Evolutionary conservation across 768 basidiomycete genomes (phyloP).

Genomic region (Kondoa subrosea): DNA sequence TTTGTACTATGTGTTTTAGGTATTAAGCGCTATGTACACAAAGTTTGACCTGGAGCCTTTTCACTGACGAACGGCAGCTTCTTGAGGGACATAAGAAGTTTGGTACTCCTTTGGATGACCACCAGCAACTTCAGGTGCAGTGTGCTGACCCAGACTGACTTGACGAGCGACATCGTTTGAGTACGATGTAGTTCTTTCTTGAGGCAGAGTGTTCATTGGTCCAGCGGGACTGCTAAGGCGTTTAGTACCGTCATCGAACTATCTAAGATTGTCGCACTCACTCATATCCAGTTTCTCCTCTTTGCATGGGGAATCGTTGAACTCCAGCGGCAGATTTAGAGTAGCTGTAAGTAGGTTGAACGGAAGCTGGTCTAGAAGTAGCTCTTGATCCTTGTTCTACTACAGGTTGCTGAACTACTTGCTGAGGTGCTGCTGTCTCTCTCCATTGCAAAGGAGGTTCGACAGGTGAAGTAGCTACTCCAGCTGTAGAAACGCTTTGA

Average conservation of each 20-base stretch:
- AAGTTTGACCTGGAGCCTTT: too few relatives aligned
- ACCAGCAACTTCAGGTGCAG: too few relatives aligned
- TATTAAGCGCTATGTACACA: too few relatives aligned
- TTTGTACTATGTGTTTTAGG: too few relatives aligned
- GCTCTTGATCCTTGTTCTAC: background rate
- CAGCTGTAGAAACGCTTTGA: background rate
- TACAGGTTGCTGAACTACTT: background rate
- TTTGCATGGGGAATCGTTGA: background rate
- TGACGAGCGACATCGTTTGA: background rate
- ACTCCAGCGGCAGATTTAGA: background rate
- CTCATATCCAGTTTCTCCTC: background rate
- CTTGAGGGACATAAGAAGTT: too few relatives aligned
- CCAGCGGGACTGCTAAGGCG: too few relatives aligned
- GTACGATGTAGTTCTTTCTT: background rate
- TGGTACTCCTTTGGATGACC: too few relatives aligned
- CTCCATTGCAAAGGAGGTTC: too few relatives aligned
- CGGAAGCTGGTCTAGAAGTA: background rate
- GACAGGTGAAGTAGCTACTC: too few relatives aligned
- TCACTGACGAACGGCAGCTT: too few relatives aligned
- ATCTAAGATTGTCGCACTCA: too few relatives aligned
- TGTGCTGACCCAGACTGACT: background rate
- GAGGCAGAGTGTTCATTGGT: background rate
- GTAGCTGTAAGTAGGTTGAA: background rate
- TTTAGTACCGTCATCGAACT: too few relatives aligned
- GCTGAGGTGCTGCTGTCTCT: background rate